These are phyloP conservation scores for Fusarium incarnatum DNA, from an alignment of 2,329 filamentous ascomycete genomes.

Conservation along the genomic window DNA sequence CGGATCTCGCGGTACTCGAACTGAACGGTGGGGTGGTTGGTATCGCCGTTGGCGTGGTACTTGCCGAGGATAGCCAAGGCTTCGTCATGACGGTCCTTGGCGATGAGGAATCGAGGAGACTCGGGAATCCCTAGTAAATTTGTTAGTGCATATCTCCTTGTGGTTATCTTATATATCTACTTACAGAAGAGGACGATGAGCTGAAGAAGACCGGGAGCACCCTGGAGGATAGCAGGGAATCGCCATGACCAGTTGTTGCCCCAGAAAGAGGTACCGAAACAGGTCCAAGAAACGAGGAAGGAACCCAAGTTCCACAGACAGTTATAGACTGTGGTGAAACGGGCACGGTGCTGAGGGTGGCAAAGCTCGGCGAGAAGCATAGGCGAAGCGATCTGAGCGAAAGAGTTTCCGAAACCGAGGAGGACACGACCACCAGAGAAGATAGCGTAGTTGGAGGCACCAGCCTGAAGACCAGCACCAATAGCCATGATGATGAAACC, in stretches of 20 bases:
- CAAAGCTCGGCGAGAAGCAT: conserved; percentile 74
- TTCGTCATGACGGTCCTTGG: conserved; percentile 72
- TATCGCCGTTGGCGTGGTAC: conserved; percentile 72
- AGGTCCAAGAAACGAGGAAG: conserved; percentile 70
- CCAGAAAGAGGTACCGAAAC: conserved; percentile 71
- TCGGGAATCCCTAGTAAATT: conserved; percentile 63
- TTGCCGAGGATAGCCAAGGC: conserved; percentile 70
- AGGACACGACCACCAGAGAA: conserved; percentile 55
- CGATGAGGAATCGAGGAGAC: conserved; percentile 73
- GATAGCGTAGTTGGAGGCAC: conserved; percentile 56
- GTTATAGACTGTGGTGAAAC: conserved; percentile 76
- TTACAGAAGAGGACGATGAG: conserved; percentile 69
- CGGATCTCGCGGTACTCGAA: conserved; percentile 75
- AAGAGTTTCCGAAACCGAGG: conserved; percentile 73
- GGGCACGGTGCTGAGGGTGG: conserved; percentile 75
- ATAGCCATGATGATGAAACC: conserved; percentile 60
- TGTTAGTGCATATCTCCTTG: background rate
- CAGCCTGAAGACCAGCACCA: conserved; percentile 41
- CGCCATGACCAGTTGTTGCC: conserved; percentile 74
- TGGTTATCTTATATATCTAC: fast-evolving
- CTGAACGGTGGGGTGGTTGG: conserved; percentile 69
- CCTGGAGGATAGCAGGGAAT: conserved; percentile 72
- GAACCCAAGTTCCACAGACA: conserved; percentile 74
- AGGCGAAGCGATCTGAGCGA: conserved; percentile 72
- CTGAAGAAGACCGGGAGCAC: conserved; percentile 70